Percentiles rank a stretch among this genome's conserved stretches.
These are phyloP conservation scores for Oxytropis ochrocephala DNA, from an alignment of 306 rosid genomes.

Conservation along the genomic window DNA sequence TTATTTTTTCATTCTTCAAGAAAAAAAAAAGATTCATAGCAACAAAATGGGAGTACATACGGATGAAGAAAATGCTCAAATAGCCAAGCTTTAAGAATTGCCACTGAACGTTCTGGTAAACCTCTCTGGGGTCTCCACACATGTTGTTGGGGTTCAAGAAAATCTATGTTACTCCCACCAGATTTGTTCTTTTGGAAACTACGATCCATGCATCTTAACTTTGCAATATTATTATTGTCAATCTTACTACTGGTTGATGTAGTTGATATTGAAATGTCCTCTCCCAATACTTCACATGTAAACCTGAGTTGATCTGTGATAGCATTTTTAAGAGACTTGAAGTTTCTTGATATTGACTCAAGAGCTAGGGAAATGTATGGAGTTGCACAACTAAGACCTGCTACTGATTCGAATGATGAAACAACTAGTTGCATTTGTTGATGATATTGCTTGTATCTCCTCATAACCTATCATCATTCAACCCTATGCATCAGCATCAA, in stretches of 20 bases:
- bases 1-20: neutral
- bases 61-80: constrained; percentile 99
- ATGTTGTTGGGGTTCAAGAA: constrained; percentile 64
- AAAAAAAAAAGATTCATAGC: neutral
- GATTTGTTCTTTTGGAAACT: constrained; percentile 55
- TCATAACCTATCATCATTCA: constrained; percentile 44
- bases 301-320: constrained; percentile 63
- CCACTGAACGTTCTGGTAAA: constrained; percentile 84
- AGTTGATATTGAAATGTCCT: constrained; percentile 41
- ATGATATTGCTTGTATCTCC: constrained; percentile 83
- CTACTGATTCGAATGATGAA: constrained; percentile 72
- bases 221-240: constrained; percentile 28
- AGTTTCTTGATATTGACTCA: constrained; percentile 55
- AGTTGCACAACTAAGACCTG: constrained; percentile 73
- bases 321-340: constrained; percentile 48
- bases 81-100: constrained; percentile 87
- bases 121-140: constrained; percentile 95
- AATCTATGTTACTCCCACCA: constrained; percentile 36
- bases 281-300: constrained; percentile 48
- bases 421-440: constrained; percentile 93
- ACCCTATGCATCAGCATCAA: neutral
- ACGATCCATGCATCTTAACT: constrained; percentile 48
- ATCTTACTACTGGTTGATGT: constrained; percentile 29
- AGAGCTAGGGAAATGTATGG: constrained; percentile 73
- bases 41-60: constrained; percentile 35